Base-by-base conservation (phyloP, 306 rosid genomes). In the Malus sieversii region DNA sequence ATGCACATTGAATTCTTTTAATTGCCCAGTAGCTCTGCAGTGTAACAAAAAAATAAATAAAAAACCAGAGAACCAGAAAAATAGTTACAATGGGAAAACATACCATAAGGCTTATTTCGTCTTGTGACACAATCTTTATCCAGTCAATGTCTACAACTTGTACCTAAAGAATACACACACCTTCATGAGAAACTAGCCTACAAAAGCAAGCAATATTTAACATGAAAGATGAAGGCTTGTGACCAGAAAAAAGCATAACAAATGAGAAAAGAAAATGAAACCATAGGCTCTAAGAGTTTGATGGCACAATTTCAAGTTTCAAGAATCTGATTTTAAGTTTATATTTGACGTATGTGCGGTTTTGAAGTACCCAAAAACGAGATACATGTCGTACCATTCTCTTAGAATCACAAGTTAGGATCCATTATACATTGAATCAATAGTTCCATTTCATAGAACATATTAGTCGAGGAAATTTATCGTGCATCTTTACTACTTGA, bases 71-170 rank as follows among this genome's bases (percentile, higher is more conserved):
- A 48, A 30, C 29, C 10, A 22, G 40, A 35, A 8, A 14, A 19
- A 45, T 6, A 20, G n/a, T n/a, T 20, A 44, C 63, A 33, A 13
- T 10, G 13, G 63, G 55, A 85, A 68, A 70, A 73, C 84, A 59
- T 82, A 93, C 98, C 95, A 92, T 85, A 32, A 94, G 82, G 89
- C 89, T 88, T 74, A 91, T 86, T 80, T 88, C 96, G 75, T 87
- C 93, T 70, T 84, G 88, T 45, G 97, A 83, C 8, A 66, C 74
- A 75, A 94, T 87, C 88, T 82, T 85, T 69, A 94, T 87, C 98
- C 98, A 92, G 73, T 94, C 96, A 42, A 92, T 78, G 84, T 92
- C 97, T 13, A 88, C 96, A 86, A 94, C 98, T 85, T 87, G 96
- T 74, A 92, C 97, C 98, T 93, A 89, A 42, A 84, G 80, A 48